phyloP scores from a whole-genome alignment of 495 filamentous ascomycete species.

The Cercophora sp. region DNA sequence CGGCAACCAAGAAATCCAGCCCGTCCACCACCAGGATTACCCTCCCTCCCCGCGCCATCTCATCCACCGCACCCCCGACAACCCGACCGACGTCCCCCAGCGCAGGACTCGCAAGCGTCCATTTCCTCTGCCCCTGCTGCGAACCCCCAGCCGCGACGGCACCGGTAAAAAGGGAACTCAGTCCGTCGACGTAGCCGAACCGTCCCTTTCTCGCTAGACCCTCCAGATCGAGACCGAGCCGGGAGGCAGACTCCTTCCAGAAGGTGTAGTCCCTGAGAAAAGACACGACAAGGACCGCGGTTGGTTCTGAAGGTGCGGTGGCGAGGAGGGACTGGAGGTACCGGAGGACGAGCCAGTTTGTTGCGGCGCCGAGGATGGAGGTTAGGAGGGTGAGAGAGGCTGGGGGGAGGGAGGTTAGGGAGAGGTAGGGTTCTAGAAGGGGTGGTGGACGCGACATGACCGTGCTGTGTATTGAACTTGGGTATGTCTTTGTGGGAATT shows the following conservation, averaged over 20 bases:
- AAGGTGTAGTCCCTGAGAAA: slow-evolving; percentile 73
- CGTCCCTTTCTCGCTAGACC: slow-evolving; percentile 50
- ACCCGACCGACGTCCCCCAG: slow-evolving; percentile 21
- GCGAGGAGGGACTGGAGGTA: slow-evolving; percentile 57
- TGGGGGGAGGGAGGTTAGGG: slow-evolving; percentile 28
- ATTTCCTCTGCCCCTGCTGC: slow-evolving; percentile 2
- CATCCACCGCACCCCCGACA: slow-evolving; percentile 30
- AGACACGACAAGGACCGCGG: slow-evolving; percentile 69
- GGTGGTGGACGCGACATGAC: slow-evolving; percentile 36
- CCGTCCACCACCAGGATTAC: slow-evolving; percentile 53
- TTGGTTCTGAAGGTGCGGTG: background rate
- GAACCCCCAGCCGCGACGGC: background rate
- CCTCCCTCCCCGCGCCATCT: slow-evolving; percentile 19
- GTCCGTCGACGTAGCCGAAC: slow-evolving; percentile 71
- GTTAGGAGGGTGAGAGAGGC: slow-evolving; percentile 62
- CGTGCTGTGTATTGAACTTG: background rate
- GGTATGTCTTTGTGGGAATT: too few relatives aligned
- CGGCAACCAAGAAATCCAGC: slow-evolving; percentile 53
- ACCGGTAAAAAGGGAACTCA: background rate
- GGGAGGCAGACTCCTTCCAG: slow-evolving; percentile 63
- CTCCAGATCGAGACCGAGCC: slow-evolving; percentile 68
- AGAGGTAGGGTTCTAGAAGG: slow-evolving; percentile 64
- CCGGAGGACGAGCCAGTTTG: slow-evolving; percentile 70
- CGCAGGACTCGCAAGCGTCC: slow-evolving; percentile 2
- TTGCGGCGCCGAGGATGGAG: slow-evolving; percentile 63